Conservation (phyloP, 2,329 filamentous ascomycete species). For the Lachnellula subtilissima region DNA sequence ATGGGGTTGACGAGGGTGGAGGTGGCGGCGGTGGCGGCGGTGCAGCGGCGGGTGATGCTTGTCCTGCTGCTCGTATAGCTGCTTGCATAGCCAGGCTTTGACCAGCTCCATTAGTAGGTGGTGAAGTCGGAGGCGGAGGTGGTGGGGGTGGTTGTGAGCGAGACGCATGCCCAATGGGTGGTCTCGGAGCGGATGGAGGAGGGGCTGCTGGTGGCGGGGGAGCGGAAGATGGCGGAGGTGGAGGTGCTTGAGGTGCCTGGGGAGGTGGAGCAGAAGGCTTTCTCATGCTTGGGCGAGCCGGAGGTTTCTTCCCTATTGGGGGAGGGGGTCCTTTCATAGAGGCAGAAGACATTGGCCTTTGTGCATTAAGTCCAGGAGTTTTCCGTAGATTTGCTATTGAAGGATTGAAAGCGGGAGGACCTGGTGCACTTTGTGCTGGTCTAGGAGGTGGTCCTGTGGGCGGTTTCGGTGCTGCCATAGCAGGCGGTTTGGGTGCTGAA, state of each 20-base stretch:
- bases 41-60: slow-evolving; percentile 37
- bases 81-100: slow-evolving; percentile 42
- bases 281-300: slow-evolving; percentile 54
- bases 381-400: slow-evolving; percentile 59
- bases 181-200: slow-evolving; percentile 31
- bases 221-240: slow-evolving; percentile 33
- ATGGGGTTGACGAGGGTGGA: slow-evolving; percentile 27
- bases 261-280: slow-evolving; percentile 44
- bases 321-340: slow-evolving; percentile 69
- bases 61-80: slow-evolving; percentile 40
- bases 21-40: slow-evolving; percentile 33
- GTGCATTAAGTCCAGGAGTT: slow-evolving; percentile 42
- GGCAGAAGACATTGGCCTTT: slow-evolving; percentile 55
- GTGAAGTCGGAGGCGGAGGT: slow-evolving; percentile 35
- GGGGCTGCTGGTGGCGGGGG: slow-evolving; percentile 34
- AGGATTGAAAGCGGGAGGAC: slow-evolving; percentile 46
- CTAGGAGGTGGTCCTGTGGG: slow-evolving; percentile 55
- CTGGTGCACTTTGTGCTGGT: slow-evolving; percentile 42
- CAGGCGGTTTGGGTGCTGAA: slow-evolving; percentile 55
- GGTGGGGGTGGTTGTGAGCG: slow-evolving; percentile 32
- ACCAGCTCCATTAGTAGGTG: slow-evolving; percentile 26
- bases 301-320: slow-evolving; percentile 71
- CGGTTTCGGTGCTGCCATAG: slow-evolving; percentile 49
- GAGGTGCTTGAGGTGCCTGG: slow-evolving; percentile 30
- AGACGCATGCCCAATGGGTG: slow-evolving; percentile 34